Conservation (phyloP, 2,329 filamentous ascomycete species). For the Calonectria montana region DNA sequence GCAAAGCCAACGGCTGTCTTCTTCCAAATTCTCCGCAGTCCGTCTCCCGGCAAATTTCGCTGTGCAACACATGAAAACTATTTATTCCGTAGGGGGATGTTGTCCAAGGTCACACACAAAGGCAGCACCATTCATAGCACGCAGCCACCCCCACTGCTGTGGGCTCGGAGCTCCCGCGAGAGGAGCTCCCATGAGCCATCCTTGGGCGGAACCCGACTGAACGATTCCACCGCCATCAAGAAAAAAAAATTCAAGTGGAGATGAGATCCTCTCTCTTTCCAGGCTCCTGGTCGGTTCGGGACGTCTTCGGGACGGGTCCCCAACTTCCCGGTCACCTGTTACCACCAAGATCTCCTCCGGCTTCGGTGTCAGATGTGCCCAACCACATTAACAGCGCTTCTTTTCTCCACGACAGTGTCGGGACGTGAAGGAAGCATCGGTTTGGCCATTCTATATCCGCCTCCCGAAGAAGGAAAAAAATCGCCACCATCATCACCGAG, state of each 20-base stretch:
- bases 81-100: background rate
- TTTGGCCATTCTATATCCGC: background rate
- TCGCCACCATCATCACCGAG: background rate
- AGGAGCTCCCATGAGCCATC: slow-evolving; percentile 11
- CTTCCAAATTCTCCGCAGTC: background rate
- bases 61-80: background rate
- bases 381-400: background rate
- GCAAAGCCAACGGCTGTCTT: too few relatives aligned
- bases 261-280: slow-evolving; percentile 10
- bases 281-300: slow-evolving; percentile 24
- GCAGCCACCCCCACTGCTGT: background rate
- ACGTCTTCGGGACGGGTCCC: slow-evolving; percentile 31
- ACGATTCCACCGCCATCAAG: background rate
- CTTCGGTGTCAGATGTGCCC: slow-evolving; percentile 24
- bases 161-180: slow-evolving; percentile 6
- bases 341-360: slow-evolving; percentile 24
- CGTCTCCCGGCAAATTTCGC: background rate
- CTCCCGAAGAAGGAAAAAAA: background rate
- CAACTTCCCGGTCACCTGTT: slow-evolving; percentile 29
- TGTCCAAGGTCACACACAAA: background rate
- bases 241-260: slow-evolving; percentile 11
- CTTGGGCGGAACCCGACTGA: background rate
- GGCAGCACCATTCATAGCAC: background rate
- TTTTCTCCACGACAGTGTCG: background rate
- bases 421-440: background rate